Percentiles rank a stretch among this genome's conserved stretches.
These are phyloP conservation scores for Sarocladiaceae sp. DNA, from an alignment of 2,329 filamentous ascomycete species.

Conservation along the genomic window DNA sequence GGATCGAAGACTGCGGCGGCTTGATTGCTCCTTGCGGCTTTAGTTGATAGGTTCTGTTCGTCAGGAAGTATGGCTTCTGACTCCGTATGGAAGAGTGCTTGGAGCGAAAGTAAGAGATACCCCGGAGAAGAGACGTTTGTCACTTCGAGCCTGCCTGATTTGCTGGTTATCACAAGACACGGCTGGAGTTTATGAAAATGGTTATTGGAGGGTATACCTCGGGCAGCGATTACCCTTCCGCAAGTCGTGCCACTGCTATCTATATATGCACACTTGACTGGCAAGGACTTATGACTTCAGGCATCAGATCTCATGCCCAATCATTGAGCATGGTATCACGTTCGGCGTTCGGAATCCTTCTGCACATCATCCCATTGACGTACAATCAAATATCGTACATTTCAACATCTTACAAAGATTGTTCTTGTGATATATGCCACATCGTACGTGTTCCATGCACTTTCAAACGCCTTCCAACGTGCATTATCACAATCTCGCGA, in stretches of 20 bases:
- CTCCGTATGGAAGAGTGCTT: background rate
- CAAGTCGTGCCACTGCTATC: background rate
- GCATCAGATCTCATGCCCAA: background rate
- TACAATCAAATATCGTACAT: constrained; percentile 6
- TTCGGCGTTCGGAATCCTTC: background rate
- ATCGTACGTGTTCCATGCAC: too few species aligned
- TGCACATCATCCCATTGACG: background rate
- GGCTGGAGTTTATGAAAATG: background rate
- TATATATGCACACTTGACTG: too few species aligned
- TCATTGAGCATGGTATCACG: background rate
- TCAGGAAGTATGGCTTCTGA: background rate
- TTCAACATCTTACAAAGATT: background rate
- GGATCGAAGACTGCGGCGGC: constrained; percentile 30
- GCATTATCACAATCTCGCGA: too few species aligned
- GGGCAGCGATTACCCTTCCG: too few species aligned
- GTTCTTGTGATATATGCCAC: background rate
- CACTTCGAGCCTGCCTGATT: background rate
- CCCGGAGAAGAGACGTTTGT: constrained; percentile 19
- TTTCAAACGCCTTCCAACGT: too few species aligned
- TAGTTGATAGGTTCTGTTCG: constrained; percentile 13
- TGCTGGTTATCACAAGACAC: background rate
- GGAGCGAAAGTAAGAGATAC: constrained; percentile 29
- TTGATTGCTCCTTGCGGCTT: constrained; percentile 15
- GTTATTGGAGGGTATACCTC: background rate
- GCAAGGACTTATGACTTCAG: too few species aligned